Evolutionary conservation across 208 protist species (phyloP), one percentile per base, ranked within the genome.

Genomic region (Perkinsela sp.): DNA sequence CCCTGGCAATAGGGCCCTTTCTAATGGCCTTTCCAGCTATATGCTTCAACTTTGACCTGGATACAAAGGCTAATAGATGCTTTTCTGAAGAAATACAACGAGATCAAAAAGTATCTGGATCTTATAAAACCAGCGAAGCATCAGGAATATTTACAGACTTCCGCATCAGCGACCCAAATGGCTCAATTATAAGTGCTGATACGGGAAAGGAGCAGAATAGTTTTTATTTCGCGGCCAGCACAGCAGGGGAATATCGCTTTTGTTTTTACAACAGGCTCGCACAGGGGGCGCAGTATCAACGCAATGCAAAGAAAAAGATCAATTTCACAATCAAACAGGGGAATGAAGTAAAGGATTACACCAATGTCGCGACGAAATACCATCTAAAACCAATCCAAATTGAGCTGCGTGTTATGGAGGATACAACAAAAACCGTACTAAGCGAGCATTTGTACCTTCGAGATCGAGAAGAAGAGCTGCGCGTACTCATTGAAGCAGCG

Each of bases 371-470:
- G 30, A 81, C 79, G 6, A 87, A 79, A 66, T 79, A 89, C 68
- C 90, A 93, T 69, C 71, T 94, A 32, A 85, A 87, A 68, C 89
- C 89, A 30, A 85, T 94, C 67, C 85, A 93, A 72, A 73, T 89
- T 1, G 80, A 93, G 73, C 75, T 94, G 67, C 81, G 86, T 22
- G 76, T 81, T 67, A 72, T 93, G 71, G 87, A 94, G 71, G 83
- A 92, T 69, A 76, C 75, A n/a, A 80, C 90, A 1, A 76, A 79
- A 30, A 74, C 74, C 31, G 77, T 92, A n/a, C 79, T 90, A 75
- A 77, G 73, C 16, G 83, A 92, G 72, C 91, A 90, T 71, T 30
- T 81, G 15, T 92, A 92, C 77, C 88, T 83, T 72, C 85, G 82
- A 71, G 74, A 85, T 68, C 80, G 83, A 48, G 89, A 94, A 72